Evolutionary conservation across 306 rosid species (phyloP).

Genomic region (Prunus mongolica): DNA sequence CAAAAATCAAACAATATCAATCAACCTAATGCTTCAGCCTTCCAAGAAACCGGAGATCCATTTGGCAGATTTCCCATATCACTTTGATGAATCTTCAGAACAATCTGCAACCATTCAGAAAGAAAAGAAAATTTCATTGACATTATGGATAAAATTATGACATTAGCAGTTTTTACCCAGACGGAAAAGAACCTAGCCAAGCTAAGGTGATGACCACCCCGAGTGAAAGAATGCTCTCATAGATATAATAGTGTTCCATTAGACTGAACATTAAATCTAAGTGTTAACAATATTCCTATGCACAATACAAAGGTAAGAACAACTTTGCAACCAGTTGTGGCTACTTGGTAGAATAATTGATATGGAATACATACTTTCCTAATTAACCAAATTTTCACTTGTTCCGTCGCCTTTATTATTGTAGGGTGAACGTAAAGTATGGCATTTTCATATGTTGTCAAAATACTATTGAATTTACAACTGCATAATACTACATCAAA

Average conservation of each 20-base stretch:
- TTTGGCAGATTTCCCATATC: not conserved
- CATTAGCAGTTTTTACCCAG: too few relatives aligned
- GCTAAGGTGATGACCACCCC: not conserved
- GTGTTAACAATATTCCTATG: not conserved
- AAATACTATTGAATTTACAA: not conserved
- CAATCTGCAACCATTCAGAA: not conserved
- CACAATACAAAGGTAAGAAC: not conserved
- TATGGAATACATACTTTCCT: not conserved
- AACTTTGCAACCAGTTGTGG: not conserved
- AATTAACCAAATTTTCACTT: not conserved
- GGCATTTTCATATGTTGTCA: not conserved
- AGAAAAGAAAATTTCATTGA: not conserved
- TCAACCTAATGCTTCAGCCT: not conserved
- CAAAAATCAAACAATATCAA: constrained; percentile 1
- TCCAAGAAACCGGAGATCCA: not conserved
- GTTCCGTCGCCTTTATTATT: not conserved
- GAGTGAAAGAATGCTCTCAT: not conserved
- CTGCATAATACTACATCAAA: not conserved
- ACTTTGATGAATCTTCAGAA: constrained; percentile 4
- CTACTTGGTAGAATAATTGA: not conserved
- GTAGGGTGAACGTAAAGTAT: not conserved
- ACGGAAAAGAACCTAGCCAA: not conserved
- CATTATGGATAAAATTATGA: not conserved
- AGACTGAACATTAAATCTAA: not conserved
- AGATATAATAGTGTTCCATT: not conserved